Conservation (phyloP, 2,329 filamentous ascomycete genomes). For the Gnomoniopsis smithogilvyi region DNA sequence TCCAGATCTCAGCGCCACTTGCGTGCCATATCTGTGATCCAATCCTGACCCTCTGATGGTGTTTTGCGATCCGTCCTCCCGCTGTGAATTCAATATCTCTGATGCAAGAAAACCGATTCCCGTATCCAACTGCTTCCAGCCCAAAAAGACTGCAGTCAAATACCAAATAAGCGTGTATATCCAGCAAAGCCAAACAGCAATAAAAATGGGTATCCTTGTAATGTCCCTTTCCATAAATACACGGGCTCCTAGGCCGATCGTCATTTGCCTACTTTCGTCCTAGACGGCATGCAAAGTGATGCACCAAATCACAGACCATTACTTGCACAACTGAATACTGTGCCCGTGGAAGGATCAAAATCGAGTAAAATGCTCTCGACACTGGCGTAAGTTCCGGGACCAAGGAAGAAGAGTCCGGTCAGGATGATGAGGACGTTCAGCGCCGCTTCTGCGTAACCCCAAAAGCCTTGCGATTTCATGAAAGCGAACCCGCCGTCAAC, state of each 20-base stretch:
- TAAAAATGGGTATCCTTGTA: background rate
- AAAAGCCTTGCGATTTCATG: constrained; percentile 49
- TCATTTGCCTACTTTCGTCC: too few relatives aligned
- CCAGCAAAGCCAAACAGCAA: background rate
- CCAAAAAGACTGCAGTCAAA: too few relatives aligned
- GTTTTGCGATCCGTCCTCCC: too few relatives aligned
- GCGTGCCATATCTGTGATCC: background rate
- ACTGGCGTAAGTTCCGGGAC: constrained; percentile 75
- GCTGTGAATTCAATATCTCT: too few relatives aligned
- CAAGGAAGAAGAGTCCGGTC: constrained; percentile 78
- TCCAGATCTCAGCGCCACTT: background rate
- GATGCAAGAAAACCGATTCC: too few relatives aligned
- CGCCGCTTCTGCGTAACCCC: constrained; percentile 49
- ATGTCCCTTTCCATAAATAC: background rate
- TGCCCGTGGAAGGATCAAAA: constrained; percentile 59
- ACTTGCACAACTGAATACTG: constrained; percentile 70
- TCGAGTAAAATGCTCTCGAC: constrained; percentile 73
- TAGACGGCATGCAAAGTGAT: background rate
- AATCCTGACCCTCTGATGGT: background rate
- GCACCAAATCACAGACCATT: constrained; percentile 54
- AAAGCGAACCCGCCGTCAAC: constrained; percentile 57
- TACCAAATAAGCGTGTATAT: background rate
- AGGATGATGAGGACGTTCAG: constrained; percentile 72
- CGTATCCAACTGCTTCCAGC: too few relatives aligned
- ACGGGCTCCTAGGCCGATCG: too few relatives aligned